A percentile compares a stretch with the other conserved stretches of the same genome.
These are phyloP conservation scores for Draba incana DNA, from an alignment of 345 rosid species.

Conservation along the genomic window DNA sequence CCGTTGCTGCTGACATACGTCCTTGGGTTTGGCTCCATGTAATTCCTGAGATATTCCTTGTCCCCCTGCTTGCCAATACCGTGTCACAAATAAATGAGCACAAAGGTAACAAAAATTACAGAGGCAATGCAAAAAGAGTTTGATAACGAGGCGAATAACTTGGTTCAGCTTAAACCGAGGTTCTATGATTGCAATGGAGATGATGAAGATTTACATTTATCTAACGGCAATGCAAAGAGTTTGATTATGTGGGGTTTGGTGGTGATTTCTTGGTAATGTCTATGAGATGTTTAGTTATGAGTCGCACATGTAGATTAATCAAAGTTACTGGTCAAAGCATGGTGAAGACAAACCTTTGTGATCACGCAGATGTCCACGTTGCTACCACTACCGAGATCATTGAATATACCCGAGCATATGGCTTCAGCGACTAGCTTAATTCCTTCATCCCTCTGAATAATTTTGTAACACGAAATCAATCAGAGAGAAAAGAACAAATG, in stretches of 20 bases:
- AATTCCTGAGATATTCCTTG: conserved; percentile 78
- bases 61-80: conserved; percentile 54
- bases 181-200: conserved; percentile 8
- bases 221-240: conserved; percentile 1
- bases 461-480: conserved; percentile 22
- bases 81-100: neutral
- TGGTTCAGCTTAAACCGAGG: neutral
- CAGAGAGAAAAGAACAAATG: neutral
- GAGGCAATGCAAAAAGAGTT: conserved; percentile 2
- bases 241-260: neutral
- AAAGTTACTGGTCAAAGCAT: neutral
- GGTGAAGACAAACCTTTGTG: conserved; percentile 58
- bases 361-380: conserved; percentile 88
- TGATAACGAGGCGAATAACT: neutral
- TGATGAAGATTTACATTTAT: neutral
- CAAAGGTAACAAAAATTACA: conserved; percentile 18
- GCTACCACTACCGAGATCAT: conserved; percentile 89
- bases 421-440: conserved; percentile 67
- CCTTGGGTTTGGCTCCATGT: conserved; percentile 77
- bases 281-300: neutral
- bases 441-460: conserved; percentile 72
- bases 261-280: neutral
- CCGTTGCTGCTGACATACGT: conserved; percentile 62
- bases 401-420: conserved; percentile 76
- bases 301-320: neutral